Evolutionary conservation across 2,329 filamentous ascomycete species (phyloP).

Genomic region (Xylaria polymorpha): DNA sequence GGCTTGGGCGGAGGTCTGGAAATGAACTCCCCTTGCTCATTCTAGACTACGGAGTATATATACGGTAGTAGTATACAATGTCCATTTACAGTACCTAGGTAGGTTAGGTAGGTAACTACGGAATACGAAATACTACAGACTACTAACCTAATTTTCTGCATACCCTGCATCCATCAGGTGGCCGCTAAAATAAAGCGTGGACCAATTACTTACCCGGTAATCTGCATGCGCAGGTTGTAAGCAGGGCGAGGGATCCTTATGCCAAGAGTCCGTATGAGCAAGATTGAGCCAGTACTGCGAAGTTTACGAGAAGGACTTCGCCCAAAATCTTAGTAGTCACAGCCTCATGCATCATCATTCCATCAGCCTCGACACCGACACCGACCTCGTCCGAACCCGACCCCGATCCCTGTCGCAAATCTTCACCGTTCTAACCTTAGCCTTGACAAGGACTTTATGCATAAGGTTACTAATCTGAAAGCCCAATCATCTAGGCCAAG

Average conservation of each 20-base stretch:
- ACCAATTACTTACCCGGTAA: neutral
- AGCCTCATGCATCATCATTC: neutral
- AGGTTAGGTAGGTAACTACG: too few relatives aligned
- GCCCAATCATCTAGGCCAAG: neutral
- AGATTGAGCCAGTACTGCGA: neutral
- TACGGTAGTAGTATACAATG: too few relatives aligned
- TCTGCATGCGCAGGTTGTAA: neutral
- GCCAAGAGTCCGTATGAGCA: constrained; percentile 7
- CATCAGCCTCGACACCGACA: neutral
- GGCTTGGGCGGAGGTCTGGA: too few relatives aligned
- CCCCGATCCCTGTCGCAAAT: neutral
- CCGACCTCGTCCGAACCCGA: neutral
- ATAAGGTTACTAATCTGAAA: neutral
- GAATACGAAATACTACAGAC: too few relatives aligned
- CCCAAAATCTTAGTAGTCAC: neutral
- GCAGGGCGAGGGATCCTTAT: neutral
- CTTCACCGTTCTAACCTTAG: neutral
- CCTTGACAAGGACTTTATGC: neutral
- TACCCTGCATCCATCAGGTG: neutral
- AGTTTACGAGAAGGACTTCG: neutral
- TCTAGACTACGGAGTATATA: too few relatives aligned
- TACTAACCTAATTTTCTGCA: too few relatives aligned
- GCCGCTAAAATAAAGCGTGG: neutral
- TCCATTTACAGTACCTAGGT: too few relatives aligned
- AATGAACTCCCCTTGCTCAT: too few relatives aligned